Base-by-base conservation (phyloP, 371 early-diverging fungal genomes). In the Dichotomocladium elegans region DNA sequence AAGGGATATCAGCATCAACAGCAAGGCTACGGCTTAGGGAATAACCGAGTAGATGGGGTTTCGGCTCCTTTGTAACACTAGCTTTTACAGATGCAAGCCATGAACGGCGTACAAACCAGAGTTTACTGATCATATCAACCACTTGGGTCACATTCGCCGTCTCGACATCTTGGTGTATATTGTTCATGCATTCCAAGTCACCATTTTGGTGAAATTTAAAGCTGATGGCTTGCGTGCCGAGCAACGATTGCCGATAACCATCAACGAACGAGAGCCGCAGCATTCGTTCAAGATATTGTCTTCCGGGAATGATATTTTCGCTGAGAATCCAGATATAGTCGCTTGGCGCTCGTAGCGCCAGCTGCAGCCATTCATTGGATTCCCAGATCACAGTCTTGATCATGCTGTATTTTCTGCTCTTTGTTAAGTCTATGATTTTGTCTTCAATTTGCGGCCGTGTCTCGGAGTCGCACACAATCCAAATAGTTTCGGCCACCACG, bases 251-350 rank as follows among this genome's bases (percentile, higher is more conserved):
- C 5, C 62, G 53, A 46, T 82, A 78, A 25, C 73, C 77, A 4
- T 68, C 55, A 5, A 75, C 78, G 12, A 57, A 54, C 0, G 70
- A 67, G 4, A 79, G 33, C 15, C 74, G 74, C 6, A 82, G 53
- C 2, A 78, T 8, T 0, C 69, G 68, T 24, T 79, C 79, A 15
- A 80, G 53, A 29, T 79, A 78, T 12, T 55, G 56, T 21, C 52
- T 58, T 19, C 80, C 82, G 4, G 82, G 82, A 11, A 63, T 56
- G 19, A 68, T 68, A 40, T 74, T 71, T 33, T 71, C 61, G 27
- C 76, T 74, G 33, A 82, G 24, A 2, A 82, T 51, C 68, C 80
- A 74, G 7, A 74, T 58, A 60, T 65, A 78, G 7, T 78, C 75
- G 0, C 78, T 73, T 0, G 76, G 59, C 1, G 72, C 62, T 30